Percentiles rank a stretch among this genome's conserved stretches.
Conservation (phyloP, 2,329 filamentous ascomycete genomes). For the Cladosporium cucumerinum region DNA sequence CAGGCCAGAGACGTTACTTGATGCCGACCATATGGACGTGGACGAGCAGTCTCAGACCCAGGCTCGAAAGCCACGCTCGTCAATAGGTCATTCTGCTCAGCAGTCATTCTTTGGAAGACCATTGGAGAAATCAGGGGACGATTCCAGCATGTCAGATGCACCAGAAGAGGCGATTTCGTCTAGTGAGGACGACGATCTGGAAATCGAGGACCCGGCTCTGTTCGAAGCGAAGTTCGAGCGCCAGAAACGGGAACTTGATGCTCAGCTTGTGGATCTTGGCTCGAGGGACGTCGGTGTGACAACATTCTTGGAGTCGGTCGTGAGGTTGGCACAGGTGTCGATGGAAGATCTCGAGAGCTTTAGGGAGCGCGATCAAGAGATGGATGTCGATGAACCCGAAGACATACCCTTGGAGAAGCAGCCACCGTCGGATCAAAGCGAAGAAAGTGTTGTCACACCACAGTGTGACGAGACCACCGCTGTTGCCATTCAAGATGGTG, state of each 20-base stretch:
- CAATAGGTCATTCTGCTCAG: slow-evolving; percentile 28
- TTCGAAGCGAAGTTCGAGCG: slow-evolving; percentile 47
- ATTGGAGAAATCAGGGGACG: slow-evolving; percentile 22
- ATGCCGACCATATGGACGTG: slow-evolving; percentile 27
- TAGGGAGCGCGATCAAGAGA: slow-evolving; percentile 25
- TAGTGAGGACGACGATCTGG: slow-evolving; percentile 47
- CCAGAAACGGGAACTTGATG: slow-evolving; percentile 43
- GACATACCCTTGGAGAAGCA: slow-evolving; percentile 7
- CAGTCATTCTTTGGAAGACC: slow-evolving; percentile 34
- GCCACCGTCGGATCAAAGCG: slow-evolving; percentile 28
- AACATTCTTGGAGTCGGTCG: slow-evolving; percentile 44
- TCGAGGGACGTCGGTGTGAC: slow-evolving; percentile 41
- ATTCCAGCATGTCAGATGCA: slow-evolving; percentile 21
- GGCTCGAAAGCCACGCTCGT: slow-evolving; percentile 18
- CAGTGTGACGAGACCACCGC: slow-evolving; percentile 29
- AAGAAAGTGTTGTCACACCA: slow-evolving; percentile 33
- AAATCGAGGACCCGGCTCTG: slow-evolving; percentile 46
- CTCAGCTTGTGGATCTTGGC: slow-evolving; percentile 44
- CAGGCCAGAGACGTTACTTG: not conserved
- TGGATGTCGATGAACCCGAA: slow-evolving; percentile 27
- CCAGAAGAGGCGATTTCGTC: slow-evolving; percentile 32
- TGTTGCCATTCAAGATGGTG: slow-evolving; percentile 26
- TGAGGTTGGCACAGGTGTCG: slow-evolving; percentile 40
- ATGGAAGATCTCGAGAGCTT: slow-evolving; percentile 29
- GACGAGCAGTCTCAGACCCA: slow-evolving; percentile 21